Conservation (phyloP, 2,329 filamentous ascomycete species). For the Colletotrichum lini region DNA sequence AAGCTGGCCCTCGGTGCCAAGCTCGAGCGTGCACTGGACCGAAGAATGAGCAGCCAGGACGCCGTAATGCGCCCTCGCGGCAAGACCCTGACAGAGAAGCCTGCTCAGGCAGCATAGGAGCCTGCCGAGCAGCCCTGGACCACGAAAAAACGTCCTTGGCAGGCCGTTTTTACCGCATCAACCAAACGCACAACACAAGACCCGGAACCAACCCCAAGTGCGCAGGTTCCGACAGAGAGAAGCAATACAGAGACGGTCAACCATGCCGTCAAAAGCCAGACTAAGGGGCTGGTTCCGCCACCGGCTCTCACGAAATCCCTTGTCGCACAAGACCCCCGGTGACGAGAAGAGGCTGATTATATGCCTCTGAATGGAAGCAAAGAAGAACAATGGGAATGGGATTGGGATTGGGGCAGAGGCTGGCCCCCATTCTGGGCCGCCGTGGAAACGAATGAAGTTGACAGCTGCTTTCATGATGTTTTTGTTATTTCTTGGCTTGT, state of each 20-base stretch:
- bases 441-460: conserved; percentile 24
- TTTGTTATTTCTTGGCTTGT: conserved; percentile 18
- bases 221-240: background rate
- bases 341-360: conserved; percentile 3
- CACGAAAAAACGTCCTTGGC: conserved; percentile 10
- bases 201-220: background rate
- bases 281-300: background rate
- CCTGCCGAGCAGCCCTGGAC: background rate
- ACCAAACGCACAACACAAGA: conserved; percentile 7
- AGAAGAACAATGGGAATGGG: conserved; percentile 17
- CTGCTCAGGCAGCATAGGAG: conserved; percentile 32
- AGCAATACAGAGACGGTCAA: background rate
- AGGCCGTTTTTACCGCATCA: conserved; percentile 2
- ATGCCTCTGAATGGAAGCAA: conserved; percentile 1
- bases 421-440: background rate
- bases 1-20: conserved; percentile 93
- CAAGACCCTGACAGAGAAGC: conserved; percentile 56
- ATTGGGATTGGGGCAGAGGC: no score
- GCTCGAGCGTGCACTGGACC: conserved; percentile 87
- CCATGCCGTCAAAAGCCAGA: background rate
- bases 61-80: conserved; percentile 80
- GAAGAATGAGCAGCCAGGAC: conserved; percentile 90
- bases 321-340: background rate
- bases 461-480: background rate
- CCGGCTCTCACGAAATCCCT: background rate